Evolutionary conservation across 2,329 filamentous ascomycete species (phyloP), one percentile per base, ranked within the genome.

Genomic region (Didymella arachidicola): DNA sequence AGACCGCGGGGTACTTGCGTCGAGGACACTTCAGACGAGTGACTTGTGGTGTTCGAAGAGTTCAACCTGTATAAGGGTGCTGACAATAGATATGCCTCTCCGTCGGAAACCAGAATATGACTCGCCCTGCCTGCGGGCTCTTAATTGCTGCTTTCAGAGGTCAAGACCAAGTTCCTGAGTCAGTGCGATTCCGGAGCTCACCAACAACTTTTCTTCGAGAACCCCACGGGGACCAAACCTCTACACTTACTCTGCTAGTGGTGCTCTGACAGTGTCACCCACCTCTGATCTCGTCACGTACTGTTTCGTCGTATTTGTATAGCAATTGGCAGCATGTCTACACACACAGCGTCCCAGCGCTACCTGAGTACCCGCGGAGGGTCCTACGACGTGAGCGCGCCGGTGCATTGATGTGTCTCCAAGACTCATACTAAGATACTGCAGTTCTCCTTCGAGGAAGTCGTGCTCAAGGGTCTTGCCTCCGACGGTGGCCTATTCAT

Each of bases 401-500:
- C 36, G 26, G 45, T 44, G 57, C 39, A 60, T 56, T 43, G 44
- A 30, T 25, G n/a, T 45, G 18, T 25, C 30, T 46, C 47, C 29
- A 45, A 47, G 36, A 53, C 19, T 30, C 11, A 18, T 61, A 48
- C 67, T 72, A 49, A 74, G 57, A 27, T 16, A 32, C 19, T n/a
- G 45, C 62, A 93, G 90, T 84, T 96, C 68, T 93, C 92, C 51
- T 97, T 97, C 77, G 93, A 97, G 79, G 88, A 93, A 53, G 93
- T 93, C 45, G 92, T 97, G 39, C 83, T 97, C 65, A 96, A 96
- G 78, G 93, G 93, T 43, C 87, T 97, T 57, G 93, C 92, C 58
- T 83, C 86, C 44, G 93, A 97, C 72, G 92, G 92, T 58, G 93
- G 93, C 52, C 87, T 97, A 27, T 97, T 94, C 81, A 89, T 97